Base-by-base conservation (phyloP, 257 asterid genomes). In the Echites panduratus region DNA sequence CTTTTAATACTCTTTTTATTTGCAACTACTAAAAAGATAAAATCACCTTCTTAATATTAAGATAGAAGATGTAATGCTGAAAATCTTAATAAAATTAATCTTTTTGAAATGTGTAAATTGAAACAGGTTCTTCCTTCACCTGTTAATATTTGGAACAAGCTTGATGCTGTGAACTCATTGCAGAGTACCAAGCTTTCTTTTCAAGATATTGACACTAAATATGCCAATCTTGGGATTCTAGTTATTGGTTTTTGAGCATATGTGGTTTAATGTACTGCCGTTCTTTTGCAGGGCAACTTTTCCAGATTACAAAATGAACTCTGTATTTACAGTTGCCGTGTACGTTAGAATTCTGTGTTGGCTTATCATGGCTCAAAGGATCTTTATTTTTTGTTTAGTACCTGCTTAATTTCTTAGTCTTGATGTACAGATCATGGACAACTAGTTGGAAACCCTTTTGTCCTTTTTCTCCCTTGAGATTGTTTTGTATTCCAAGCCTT, bases 201-300 rank as follows among this genome's bases (percentile, higher is more conserved):
- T 5, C 38, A 32, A 32, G 38, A 32, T 32, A 32, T 32, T 2
- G 5, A 62, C 4, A 19, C 26, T 17, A 32, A 32, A 32, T 13
- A 0, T 17, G 47, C 47, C 16, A n/a, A 17, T 19, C 49, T 16
- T 64, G 16, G 49, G 9, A 38, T 38, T 24, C 38, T 35, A 38
- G 8, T 64, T 38, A 64, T 38, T 64, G 26, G 48, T 17, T 63
- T 48, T 49, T 17, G 65, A 26, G 40, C 38, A 3, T 58, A 3
- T 10, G 4, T 58, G 65, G 40, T 29, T 59, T 29, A 12, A 27
- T 16, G 6, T 7, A 3, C 13, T 7, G 9, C 4, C 38, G 43
- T 7, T 38, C 44, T 62, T 62, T 64, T 64, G 69, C 69, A 64
- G 69, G 68, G 29, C 1, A 17, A 16, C n/a, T 35, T 62, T 62